Evolutionary conservation across 192 early-diverging fungal species (phyloP), one percentile per base, ranked within the genome.

Genomic region (Physocladia obscura): DNA sequence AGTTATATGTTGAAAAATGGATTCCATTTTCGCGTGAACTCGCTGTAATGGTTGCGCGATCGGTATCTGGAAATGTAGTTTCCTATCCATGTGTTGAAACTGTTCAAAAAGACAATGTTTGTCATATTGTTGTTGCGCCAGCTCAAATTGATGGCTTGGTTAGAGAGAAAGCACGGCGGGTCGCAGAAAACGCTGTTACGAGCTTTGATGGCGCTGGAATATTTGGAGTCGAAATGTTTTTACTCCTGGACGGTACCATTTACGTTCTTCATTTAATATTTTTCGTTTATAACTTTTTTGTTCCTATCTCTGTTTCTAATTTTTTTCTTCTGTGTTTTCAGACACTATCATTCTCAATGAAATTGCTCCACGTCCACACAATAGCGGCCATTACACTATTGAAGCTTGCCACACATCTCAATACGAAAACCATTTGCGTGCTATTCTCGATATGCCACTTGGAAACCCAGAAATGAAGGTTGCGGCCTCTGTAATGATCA

Each of bases 141-240:
- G 97, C 97, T 29, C 97, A 97, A 79, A 91, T 98, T 49, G 91
- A 94, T 60, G 94, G 94, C 36, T 57, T 82, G 6, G 82, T 96
- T 8, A 79, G 80, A 38, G 71, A 86, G 57, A 77, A 80, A 17
- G 94, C 95, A 19, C 85, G 89, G 71, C 73, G 78, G 69, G 88
- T 98, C 38, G 95, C 97, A 15, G 92, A 94, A 63, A 80, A 91
- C 30, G 90, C 94, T 3, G 88, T 98, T 27, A 68, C 78, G 21
- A 76, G 71, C 6, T 84, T 94, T 60, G 82, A 91, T 11, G 89
- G 91, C 1, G 70, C 51, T 51, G 97, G 97, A 30, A 87, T 98
- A 49, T 99, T 93, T 84, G 97, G 96, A 15, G 95, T 99, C 15
- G 97, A 99, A 77, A 92, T 98, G 93, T 99, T 99, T 73, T 80